phyloP scores from a whole-genome alignment of 345 rosid species.

The Citrus hindsii region DNA sequence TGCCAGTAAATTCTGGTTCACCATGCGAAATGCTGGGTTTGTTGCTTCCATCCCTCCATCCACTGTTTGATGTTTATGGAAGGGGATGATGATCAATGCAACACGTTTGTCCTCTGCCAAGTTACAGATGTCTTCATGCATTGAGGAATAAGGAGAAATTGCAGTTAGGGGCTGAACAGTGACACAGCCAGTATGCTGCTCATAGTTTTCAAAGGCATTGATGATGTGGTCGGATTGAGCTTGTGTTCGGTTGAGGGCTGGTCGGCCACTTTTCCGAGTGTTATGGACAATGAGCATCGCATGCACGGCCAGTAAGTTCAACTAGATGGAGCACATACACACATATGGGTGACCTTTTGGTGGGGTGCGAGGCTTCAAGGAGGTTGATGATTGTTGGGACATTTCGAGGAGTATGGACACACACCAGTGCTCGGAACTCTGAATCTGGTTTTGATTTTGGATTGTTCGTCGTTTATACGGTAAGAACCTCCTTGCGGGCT shows the following conservation, averaged over 20 bases:
- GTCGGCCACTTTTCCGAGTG: slow-evolving; percentile 62
- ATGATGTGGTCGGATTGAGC: slow-evolving; percentile 96
- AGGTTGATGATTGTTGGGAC: slow-evolving; percentile 88
- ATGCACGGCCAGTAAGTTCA: slow-evolving; percentile 88
- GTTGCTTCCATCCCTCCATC: slow-evolving; percentile 97
- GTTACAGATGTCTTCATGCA: slow-evolving; percentile 91
- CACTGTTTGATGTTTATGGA: slow-evolving; percentile 90
- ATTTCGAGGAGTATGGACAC: slow-evolving; percentile 82
- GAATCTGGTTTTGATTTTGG: slow-evolving; percentile 60
- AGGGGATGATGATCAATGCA: slow-evolving; percentile 72
- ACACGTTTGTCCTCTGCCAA: slow-evolving; percentile 88
- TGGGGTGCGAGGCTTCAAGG: slow-evolving; percentile 81
- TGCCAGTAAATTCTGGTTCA: slow-evolving; percentile 72
- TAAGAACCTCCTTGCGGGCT: slow-evolving; percentile 55
- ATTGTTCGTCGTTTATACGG: slow-evolving; percentile 70
- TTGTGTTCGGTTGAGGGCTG: slow-evolving; percentile 79
- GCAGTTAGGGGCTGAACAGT: slow-evolving; percentile 86
- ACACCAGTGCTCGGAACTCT: slow-evolving; percentile 62
- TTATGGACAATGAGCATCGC: slow-evolving; percentile 93
- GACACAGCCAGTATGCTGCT: slow-evolving; percentile 53
- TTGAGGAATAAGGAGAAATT: slow-evolving; percentile 87
- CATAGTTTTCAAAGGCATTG: slow-evolving; percentile 77
- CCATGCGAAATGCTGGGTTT: slow-evolving; percentile 71
- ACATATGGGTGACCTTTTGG: slow-evolving; percentile 69
- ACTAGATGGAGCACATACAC: slow-evolving; percentile 87